Evolutionary conservation across 192 early-diverging fungal genomes (phyloP).

Genomic region (Backusella tuberculispora): DNA sequence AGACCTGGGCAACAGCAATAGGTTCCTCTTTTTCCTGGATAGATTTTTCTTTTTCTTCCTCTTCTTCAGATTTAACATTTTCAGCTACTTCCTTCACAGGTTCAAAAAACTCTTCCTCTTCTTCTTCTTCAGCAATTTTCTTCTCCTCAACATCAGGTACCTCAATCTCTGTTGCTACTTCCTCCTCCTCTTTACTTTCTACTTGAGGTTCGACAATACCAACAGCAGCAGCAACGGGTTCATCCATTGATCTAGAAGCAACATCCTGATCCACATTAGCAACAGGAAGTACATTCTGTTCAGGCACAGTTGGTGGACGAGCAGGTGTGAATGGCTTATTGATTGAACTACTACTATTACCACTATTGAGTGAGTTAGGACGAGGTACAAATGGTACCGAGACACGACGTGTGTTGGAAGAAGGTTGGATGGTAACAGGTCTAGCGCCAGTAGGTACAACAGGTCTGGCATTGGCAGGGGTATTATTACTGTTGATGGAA

Average conservation of each 20-base stretch:
- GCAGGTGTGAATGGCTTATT: neutral
- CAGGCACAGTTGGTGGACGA: neutral
- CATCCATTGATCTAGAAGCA: neutral
- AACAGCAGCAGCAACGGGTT: conserved; percentile 11
- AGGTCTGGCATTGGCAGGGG: neutral
- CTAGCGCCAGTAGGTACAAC: neutral
- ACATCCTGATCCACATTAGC: neutral
- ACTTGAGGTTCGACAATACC: neutral
- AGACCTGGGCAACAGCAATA: neutral
- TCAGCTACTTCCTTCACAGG: neutral
- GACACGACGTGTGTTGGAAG: neutral
- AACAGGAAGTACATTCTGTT: neutral
- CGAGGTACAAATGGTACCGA: neutral
- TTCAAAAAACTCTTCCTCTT: neutral
- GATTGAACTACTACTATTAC: neutral
- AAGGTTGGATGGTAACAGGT: neutral
- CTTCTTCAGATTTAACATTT: neutral
- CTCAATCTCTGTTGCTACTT: neutral
- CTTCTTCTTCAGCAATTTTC: neutral
- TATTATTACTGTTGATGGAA: too few relatives aligned
- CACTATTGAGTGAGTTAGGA: neutral
- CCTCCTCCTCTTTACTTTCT: too few relatives aligned
- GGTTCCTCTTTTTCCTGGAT: neutral
- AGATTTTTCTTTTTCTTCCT: neutral
- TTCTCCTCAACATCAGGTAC: neutral